These are phyloP conservation scores for Venturia aucupariae DNA, from an alignment of 2,329 filamentous ascomycete species.

Conservation along the genomic window DNA sequence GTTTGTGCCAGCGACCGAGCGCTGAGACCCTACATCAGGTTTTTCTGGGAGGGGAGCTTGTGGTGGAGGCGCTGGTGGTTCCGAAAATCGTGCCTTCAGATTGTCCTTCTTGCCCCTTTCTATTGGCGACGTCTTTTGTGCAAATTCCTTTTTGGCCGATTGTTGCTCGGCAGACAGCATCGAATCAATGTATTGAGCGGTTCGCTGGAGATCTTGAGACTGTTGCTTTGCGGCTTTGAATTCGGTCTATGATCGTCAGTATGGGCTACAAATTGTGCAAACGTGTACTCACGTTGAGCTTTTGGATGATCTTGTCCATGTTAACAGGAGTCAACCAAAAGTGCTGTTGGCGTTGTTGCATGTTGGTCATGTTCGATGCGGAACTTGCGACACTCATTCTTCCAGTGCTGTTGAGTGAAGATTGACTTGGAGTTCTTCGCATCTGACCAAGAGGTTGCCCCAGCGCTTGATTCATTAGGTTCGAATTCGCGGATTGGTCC, in stretches of 20 bases:
- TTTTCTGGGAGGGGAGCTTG: slow-evolving; percentile 92
- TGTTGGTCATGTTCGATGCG: slow-evolving; percentile 57
- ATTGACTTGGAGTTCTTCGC: slow-evolving; percentile 47
- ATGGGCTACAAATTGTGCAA: neutral
- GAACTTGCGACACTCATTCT: slow-evolving; percentile 44
- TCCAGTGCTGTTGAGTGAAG: slow-evolving; percentile 52
- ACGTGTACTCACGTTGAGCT: slow-evolving; percentile 57
- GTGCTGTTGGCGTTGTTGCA: slow-evolving; percentile 54
- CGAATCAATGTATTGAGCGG: slow-evolving; percentile 69
- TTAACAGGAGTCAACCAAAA: slow-evolving; percentile 85
- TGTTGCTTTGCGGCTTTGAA: slow-evolving; percentile 85
- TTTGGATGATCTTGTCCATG: slow-evolving; percentile 89
- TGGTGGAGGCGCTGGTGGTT: slow-evolving; percentile 85
- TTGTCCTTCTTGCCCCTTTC: slow-evolving; percentile 47
- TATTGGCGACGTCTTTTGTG: slow-evolving; percentile 36
- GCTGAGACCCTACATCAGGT: slow-evolving; percentile 52
- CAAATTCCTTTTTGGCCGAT: slow-evolving; percentile 47
- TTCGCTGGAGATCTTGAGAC: slow-evolving; percentile 72
- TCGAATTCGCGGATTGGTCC: slow-evolving; percentile 64
- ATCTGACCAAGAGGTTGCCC: slow-evolving; percentile 56
- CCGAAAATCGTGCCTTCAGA: slow-evolving; percentile 75
- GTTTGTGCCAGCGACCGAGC: neutral
- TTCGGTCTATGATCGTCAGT: slow-evolving; percentile 53
- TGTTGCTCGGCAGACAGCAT: slow-evolving; percentile 53
- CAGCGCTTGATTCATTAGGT: slow-evolving; percentile 57